Conservation (phyloP, 2,329 filamentous ascomycete species). For the Diaporthe ilicicola region DNA sequence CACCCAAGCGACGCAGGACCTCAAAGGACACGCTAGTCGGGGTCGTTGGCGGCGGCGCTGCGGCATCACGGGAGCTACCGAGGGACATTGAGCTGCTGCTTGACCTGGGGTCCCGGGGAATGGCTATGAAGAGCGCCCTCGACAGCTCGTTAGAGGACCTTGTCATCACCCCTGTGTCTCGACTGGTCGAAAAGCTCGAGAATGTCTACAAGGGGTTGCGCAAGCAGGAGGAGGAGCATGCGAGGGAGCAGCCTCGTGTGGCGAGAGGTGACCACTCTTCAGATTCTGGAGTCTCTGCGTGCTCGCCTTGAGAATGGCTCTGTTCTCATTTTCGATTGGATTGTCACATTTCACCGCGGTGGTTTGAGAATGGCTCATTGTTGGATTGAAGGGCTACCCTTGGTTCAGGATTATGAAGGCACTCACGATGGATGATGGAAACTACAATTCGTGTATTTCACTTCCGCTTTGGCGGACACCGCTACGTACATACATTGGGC, state of each 20-base stretch:
- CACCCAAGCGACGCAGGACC: background rate
- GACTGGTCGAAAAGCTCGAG: background rate
- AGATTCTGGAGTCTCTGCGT: constrained; percentile 18
- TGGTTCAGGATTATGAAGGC: background rate
- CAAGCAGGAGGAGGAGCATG: background rate
- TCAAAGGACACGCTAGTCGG: background rate
- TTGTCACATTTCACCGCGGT: background rate
- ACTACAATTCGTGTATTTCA: background rate
- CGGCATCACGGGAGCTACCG: background rate
- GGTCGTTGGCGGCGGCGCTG: background rate
- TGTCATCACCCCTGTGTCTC: background rate
- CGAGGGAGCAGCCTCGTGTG: background rate
- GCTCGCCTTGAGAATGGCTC: constrained; percentile 2
- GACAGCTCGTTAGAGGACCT: background rate
- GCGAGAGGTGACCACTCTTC: background rate
- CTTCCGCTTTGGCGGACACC: background rate
- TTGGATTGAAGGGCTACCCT: background rate
- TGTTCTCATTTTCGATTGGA: background rate
- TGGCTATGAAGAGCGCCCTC: background rate
- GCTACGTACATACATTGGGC: background rate
- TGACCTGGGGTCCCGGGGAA: background rate
- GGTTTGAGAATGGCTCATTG: background rate
- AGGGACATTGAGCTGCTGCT: background rate
- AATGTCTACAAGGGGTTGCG: background rate
- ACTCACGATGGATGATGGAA: background rate